Evolutionary conservation across 306 rosid species (phyloP).

Genomic region (Dryas drummondii): DNA sequence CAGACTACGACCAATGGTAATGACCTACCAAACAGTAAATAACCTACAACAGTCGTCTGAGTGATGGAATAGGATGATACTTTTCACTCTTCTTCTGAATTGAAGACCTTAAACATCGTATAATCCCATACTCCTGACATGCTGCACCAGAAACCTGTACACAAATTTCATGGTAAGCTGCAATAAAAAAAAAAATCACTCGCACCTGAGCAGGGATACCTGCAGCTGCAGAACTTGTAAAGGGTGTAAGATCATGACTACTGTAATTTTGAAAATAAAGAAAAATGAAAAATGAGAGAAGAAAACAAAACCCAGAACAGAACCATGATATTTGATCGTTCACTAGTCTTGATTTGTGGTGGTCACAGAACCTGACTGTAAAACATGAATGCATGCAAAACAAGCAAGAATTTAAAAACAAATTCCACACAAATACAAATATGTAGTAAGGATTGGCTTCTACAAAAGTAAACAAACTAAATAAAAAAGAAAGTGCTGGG

Average conservation of each 20-base stretch:
- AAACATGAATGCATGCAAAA: conserved; percentile 24
- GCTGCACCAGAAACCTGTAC: conserved; percentile 57
- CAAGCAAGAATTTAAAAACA: neutral
- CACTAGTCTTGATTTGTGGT: conserved; percentile 39
- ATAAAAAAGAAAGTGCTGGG: too few species aligned
- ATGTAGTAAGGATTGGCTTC: neutral
- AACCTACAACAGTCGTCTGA: neutral
- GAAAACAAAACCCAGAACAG: conserved; percentile 32
- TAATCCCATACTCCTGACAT: neutral
- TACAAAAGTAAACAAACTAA: neutral
- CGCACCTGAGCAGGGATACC: conserved; percentile 55
- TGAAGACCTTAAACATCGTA: neutral
- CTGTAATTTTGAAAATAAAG: neutral
- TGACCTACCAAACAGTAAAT: neutral
- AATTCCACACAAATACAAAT: conserved; percentile 21
- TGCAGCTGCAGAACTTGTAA: conserved; percentile 74
- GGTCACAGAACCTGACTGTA: conserved; percentile 47
- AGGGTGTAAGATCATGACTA: conserved; percentile 38
- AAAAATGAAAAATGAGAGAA: neutral
- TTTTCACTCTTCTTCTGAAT: neutral
- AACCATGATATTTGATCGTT: conserved; percentile 35
- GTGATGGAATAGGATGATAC: neutral
- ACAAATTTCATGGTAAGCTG: conserved; percentile 65
- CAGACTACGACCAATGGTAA: neutral
- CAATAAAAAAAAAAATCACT: conserved; percentile 36